These are phyloP conservation scores for Chaetomium sp. DNA, from an alignment of 2,329 filamentous ascomycete species.

Conservation along the genomic window DNA sequence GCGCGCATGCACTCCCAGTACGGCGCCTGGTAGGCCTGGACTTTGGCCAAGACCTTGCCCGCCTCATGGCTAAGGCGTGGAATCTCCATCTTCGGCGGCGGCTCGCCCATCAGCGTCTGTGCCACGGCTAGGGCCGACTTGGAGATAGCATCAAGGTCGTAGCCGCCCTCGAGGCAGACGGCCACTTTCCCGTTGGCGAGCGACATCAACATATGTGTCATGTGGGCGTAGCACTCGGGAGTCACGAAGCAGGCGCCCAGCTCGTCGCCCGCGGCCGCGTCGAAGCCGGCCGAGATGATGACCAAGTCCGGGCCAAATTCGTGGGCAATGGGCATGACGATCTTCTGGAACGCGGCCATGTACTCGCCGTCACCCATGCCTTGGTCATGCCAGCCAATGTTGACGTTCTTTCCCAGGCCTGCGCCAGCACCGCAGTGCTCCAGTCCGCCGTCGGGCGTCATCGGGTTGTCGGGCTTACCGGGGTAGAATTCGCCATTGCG, in stretches of 20 bases:
- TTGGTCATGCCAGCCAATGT: slow-evolving; percentile 61
- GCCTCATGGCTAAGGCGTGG: slow-evolving; percentile 54
- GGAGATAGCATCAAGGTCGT: slow-evolving; percentile 89
- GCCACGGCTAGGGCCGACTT: slow-evolving; percentile 88
- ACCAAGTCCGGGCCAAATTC: slow-evolving; percentile 94
- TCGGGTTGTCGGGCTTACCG: slow-evolving; percentile 50
- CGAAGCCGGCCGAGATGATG: slow-evolving; percentile 92
- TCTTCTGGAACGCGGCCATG: slow-evolving; percentile 88
- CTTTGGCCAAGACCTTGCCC: slow-evolving; percentile 48
- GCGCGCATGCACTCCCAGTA: slow-evolving; percentile 89
- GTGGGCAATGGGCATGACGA: slow-evolving; percentile 91
- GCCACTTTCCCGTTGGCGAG: slow-evolving; percentile 83
- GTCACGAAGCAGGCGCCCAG: slow-evolving; percentile 90
- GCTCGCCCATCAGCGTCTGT: slow-evolving; percentile 89
- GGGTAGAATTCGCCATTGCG: slow-evolving; percentile 82
- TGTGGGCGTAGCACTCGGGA: slow-evolving; percentile 87
- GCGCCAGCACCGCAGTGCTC: slow-evolving; percentile 51
- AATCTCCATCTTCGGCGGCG: slow-evolving; percentile 58
- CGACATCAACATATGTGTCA: slow-evolving; percentile 99
- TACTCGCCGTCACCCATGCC: slow-evolving; percentile 97
- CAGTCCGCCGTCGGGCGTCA: slow-evolving; percentile 54
- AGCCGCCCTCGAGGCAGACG: slow-evolving; percentile 91
- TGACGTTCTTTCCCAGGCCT: slow-evolving; percentile 57
- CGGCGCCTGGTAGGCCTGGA: slow-evolving; percentile 54
- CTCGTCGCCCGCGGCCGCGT: slow-evolving; percentile 88